These are phyloP conservation scores for Erythrobasidium hasegawianum DNA, from an alignment of 1,284 basidiomycete genomes.

Conservation along the genomic window DNA sequence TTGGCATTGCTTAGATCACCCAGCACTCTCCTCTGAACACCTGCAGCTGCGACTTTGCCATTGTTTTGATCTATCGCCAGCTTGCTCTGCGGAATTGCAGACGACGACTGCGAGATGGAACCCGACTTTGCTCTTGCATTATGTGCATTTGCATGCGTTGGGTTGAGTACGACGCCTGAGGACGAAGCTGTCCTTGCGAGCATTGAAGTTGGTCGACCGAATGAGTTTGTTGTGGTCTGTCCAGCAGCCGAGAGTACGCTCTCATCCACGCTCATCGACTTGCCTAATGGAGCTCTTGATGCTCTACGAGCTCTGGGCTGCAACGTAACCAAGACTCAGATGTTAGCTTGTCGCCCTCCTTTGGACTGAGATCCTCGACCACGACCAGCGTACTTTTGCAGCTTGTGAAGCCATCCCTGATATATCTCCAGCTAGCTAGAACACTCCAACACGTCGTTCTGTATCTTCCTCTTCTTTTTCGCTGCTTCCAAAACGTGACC, in stretches of 20 bases:
- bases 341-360: not conserved
- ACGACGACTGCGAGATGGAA: not conserved
- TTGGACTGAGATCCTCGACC: not conserved
- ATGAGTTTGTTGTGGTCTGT: not conserved
- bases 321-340: not conserved
- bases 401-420: not conserved
- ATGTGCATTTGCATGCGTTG: not conserved
- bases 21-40: conserved; percentile 34
- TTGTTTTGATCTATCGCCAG: not conserved
- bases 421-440: not conserved
- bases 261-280: conserved; percentile 35
- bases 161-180: conserved; percentile 13
- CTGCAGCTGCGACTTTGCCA: conserved; percentile 6
- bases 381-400: not conserved
- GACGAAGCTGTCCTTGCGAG: conserved; percentile 18
- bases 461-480: not conserved
- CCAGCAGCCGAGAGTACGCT: conserved; percentile 16
- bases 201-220: conserved; percentile 22
- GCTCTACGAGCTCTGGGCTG: conserved; percentile 34
- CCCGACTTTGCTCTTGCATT: conserved; percentile 1
- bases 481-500: not conserved
- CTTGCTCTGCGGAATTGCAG: no score
- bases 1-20: conserved; percentile 42
- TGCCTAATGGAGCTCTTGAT: conserved; percentile 26
- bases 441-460: not conserved